A percentile compares a stretch with the other conserved stretches of the same genome.
phyloP scores from a whole-genome alignment of 768 basidiomycete species.

The Fistulinella prunicolor region DNA sequence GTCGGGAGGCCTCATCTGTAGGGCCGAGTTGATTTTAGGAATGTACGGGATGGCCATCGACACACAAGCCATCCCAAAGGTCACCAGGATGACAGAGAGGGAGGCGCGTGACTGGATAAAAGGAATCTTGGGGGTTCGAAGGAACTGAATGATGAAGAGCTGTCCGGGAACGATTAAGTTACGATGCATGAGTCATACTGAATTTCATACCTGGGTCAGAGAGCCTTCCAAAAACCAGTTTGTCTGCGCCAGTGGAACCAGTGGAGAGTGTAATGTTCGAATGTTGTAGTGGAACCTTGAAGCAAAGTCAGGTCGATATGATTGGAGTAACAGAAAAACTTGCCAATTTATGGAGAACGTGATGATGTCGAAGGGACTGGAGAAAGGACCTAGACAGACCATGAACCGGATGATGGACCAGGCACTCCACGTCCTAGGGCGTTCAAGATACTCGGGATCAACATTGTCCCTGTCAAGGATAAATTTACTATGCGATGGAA shows the following conservation, averaged over 20 bases:
- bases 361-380: conserved; percentile 34
- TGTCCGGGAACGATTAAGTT: conserved; percentile 8
- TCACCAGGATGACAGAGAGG: conserved; percentile 23
- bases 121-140: conserved; percentile 30
- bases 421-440: conserved; percentile 32
- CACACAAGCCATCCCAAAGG: conserved; percentile 31
- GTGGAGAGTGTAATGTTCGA: conserved; percentile 23
- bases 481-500: background rate
- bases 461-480: conserved; percentile 34
- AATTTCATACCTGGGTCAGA: conserved; percentile 32
- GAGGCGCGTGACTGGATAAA: conserved; percentile 33
- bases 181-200: background rate
- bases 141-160: conserved; percentile 34
- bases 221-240: conserved; percentile 38
- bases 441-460: conserved; percentile 35
- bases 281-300: conserved; percentile 33
- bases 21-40: conserved; percentile 29
- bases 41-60: conserved; percentile 35
- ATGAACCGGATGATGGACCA: conserved; percentile 36
- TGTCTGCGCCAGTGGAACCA: conserved; percentile 34
- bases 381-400: conserved; percentile 35
- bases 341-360: conserved; percentile 35
- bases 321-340: background rate
- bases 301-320: background rate
- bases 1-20: conserved; percentile 26